These are phyloP conservation scores for Solanum hybrid DNA, from an alignment of 305 asterid species.

Conservation along the genomic window DNA sequence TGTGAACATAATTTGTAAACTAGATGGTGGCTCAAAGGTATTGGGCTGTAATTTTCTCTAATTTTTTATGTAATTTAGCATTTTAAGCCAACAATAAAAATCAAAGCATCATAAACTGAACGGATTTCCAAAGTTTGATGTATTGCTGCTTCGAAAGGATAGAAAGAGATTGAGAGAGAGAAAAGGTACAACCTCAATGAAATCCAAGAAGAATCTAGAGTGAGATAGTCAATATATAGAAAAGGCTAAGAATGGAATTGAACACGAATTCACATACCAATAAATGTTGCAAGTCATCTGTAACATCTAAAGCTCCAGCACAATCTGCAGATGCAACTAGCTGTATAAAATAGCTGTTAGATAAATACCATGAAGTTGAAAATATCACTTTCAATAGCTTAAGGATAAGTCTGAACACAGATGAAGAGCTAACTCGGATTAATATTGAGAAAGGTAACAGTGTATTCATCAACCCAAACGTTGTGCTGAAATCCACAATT, in stretches of 20 bases:
- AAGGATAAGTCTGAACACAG: not conserved
- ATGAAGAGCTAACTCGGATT: not conserved
- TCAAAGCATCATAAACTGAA: not conserved
- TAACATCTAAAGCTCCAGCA: slow-evolving; percentile 95
- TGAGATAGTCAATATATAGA: not conserved
- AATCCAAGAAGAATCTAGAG: not conserved
- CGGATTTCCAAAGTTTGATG: not conserved
- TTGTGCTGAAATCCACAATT: not conserved
- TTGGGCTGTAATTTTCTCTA: not conserved
- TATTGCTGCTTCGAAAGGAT: not conserved
- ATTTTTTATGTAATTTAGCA: not conserved
- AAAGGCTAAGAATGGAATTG: not conserved
- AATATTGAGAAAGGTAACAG: not conserved
- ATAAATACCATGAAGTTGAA: not conserved
- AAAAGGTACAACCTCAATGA: not conserved
- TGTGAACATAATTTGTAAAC: not conserved
- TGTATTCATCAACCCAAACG: not conserved
- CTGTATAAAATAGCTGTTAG: slow-evolving; percentile 39
- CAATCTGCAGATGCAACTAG: slow-evolving; percentile 98
- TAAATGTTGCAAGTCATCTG: slow-evolving; percentile 83
- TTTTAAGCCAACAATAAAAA: not conserved
- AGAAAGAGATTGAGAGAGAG: not conserved
- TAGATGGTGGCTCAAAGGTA: not conserved
- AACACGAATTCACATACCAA: slow-evolving; percentile 49
- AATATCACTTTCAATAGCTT: not conserved